Percentiles rank a stretch among this genome's conserved stretches.
Conservation (phyloP, 2,329 filamentous ascomycete genomes). For the Colletotrichum eleusines region DNA sequence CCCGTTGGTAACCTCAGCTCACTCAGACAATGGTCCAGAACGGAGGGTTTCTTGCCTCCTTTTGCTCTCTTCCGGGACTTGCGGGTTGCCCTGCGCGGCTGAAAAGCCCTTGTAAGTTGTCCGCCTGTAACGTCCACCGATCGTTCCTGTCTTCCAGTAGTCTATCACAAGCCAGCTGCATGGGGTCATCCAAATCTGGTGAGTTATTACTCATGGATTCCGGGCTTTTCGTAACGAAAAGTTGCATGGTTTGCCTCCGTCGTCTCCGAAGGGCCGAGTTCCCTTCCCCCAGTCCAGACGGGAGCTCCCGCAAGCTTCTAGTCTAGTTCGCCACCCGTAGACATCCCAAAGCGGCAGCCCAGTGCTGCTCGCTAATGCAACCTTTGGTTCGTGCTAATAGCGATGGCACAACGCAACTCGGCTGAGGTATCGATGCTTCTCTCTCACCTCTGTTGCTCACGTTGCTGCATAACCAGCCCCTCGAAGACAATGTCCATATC, state of each 20-base stretch:
- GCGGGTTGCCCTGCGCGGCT: constrained; percentile 22
- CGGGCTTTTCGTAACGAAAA: background rate
- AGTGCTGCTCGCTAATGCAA: background rate
- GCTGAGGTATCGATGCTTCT: no score
- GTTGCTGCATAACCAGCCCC: no score
- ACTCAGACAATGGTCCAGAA: background rate
- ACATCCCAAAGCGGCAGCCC: background rate
- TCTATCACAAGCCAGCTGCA: background rate
- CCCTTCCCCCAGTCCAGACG: constrained; percentile 36
- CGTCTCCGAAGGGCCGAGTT: constrained; percentile 38
- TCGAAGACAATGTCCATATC: no score
- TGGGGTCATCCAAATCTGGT: no score
- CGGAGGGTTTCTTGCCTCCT: constrained; percentile 13
- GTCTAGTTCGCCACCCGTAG: background rate
- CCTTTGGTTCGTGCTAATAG: background rate
- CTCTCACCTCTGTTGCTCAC: no score
- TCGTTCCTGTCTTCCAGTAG: constrained; percentile 28
- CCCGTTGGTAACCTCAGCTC: background rate
- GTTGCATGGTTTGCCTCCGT: constrained; percentile 12
- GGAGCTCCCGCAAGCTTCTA: constrained; percentile 29
- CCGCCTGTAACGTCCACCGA: constrained; percentile 31
- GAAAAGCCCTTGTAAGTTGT: constrained; percentile 10
- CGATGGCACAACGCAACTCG: no score
- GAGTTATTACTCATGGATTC: no score
- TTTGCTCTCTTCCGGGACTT: background rate